Evolutionary conservation across 306 rosid genomes (phyloP).

Genomic region (Prinsepia uniflora): DNA sequence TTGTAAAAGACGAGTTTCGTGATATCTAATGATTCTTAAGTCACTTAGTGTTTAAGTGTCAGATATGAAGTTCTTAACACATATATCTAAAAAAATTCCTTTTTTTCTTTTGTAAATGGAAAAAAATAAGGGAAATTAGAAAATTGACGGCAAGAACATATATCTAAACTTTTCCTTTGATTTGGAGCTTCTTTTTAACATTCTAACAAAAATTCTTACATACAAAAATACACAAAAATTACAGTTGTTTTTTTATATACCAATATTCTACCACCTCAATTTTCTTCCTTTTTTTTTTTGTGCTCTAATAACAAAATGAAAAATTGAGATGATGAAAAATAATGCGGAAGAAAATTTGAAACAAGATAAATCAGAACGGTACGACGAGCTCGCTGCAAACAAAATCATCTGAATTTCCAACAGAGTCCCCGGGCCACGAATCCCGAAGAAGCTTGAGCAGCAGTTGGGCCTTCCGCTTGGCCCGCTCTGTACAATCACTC

Average conservation of each 20-base stretch:
- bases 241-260: slow-evolving; percentile 39
- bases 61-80: no score
- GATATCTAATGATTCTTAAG: no score
- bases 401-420: slow-evolving; percentile 78
- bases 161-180: slow-evolving; percentile 17
- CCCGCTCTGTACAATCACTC: slow-evolving; percentile 89
- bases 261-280: slow-evolving; percentile 30
- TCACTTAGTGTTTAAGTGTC: no score
- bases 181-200: slow-evolving; percentile 3
- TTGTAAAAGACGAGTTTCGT: no score
- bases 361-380: slow-evolving; percentile 29
- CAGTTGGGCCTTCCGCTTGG: slow-evolving; percentile 86
- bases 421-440: slow-evolving; percentile 89
- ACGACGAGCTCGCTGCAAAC: slow-evolving; percentile 66
- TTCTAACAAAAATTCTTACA: slow-evolving; percentile 38
- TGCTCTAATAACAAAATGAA: slow-evolving; percentile 22
- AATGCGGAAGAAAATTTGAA: background rate
- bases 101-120: background rate
- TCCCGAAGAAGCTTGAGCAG: slow-evolving; percentile 93
- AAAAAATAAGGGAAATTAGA: background rate
- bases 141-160: slow-evolving; percentile 15
- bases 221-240: slow-evolving; percentile 51
- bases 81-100: no score
- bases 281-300: slow-evolving; percentile 2
- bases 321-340: slow-evolving; percentile 25